phyloP scores from a whole-genome alignment of 768 basidiomycete species.

The Suillus plorans region DNA sequence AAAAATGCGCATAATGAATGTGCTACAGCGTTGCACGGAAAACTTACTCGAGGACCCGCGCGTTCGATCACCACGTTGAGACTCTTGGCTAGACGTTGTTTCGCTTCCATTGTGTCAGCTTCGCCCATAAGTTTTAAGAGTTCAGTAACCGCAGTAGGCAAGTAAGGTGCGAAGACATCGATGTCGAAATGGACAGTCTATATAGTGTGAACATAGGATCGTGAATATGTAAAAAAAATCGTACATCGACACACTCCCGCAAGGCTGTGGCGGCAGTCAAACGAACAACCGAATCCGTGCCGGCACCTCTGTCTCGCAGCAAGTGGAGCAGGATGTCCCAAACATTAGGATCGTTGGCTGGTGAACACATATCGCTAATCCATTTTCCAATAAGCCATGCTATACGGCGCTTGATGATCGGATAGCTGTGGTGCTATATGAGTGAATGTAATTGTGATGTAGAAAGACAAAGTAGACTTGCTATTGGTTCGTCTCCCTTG shows the following conservation, averaged over 20 bases:
- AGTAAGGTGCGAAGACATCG: slow-evolving; percentile 64
- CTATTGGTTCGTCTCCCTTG: slow-evolving; percentile 57
- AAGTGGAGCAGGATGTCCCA: slow-evolving; percentile 85
- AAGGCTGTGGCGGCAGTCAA: slow-evolving; percentile 81
- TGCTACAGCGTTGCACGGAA: not conserved
- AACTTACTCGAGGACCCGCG: slow-evolving; percentile 35
- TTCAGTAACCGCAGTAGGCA: slow-evolving; percentile 59
- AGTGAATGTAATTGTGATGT: slow-evolving; percentile 1
- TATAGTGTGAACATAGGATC: slow-evolving; percentile 4
- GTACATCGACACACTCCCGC: slow-evolving; percentile 81
- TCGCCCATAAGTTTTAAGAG: slow-evolving; percentile 72
- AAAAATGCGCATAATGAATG: slow-evolving; percentile 4
- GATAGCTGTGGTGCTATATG: slow-evolving; percentile 53
- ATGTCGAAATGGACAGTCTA: slow-evolving; percentile 68
- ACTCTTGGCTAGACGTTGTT: slow-evolving; percentile 67
- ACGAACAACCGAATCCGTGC: slow-evolving; percentile 83
- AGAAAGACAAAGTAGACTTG: slow-evolving; percentile 28
- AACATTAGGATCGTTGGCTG: slow-evolving; percentile 58
- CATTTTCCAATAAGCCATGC: slow-evolving; percentile 94
- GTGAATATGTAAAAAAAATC: slow-evolving; percentile 27
- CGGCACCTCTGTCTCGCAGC: slow-evolving; percentile 62
- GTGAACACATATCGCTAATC: slow-evolving; percentile 66
- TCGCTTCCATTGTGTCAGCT: slow-evolving; percentile 74
- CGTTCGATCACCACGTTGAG: slow-evolving; percentile 69
- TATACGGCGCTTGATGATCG: slow-evolving; percentile 91